Conservation (phyloP, 306 rosid genomes). For the Malus sieversii region DNA sequence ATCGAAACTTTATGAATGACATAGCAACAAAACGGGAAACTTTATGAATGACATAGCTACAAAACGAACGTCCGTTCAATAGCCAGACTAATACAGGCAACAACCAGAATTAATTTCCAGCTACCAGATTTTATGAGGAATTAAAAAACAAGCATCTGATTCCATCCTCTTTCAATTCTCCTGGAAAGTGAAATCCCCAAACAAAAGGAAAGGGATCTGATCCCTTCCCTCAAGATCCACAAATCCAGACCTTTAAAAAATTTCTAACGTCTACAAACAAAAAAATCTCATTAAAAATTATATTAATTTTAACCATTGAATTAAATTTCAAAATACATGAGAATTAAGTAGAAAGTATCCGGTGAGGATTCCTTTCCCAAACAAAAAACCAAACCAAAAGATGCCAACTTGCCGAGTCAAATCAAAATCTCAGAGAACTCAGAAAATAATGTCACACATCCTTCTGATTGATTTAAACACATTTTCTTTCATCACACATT, state of each 20-base stretch:
- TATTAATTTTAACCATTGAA: too few species aligned
- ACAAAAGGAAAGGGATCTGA: background rate
- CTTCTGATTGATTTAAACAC: background rate
- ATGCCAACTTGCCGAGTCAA: background rate
- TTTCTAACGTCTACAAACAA: too few species aligned
- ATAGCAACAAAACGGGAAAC: background rate
- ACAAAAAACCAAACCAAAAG: background rate
- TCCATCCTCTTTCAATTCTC: background rate
- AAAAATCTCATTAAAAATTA: too few species aligned
- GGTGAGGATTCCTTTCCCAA: rapidly evolving
- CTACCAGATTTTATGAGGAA: background rate
- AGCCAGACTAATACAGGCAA: background rate
- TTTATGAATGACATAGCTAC: background rate
- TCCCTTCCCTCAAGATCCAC: too few species aligned
- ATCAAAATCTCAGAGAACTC: background rate
- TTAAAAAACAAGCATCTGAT: background rate
- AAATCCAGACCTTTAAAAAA: too few species aligned
- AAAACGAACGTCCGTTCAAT: background rate
- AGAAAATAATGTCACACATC: background rate
- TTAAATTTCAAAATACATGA: too few species aligned
- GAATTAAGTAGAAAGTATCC: too few species aligned
- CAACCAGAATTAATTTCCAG: background rate
- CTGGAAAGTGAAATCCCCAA: background rate
- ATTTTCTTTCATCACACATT: slow-evolving; percentile 1
- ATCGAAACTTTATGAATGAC: too few species aligned